Evolutionary conservation across 164 flowering plant species (phyloP), one percentile per base, ranked within the genome.

Genomic region (Chimonanthus praecox): DNA sequence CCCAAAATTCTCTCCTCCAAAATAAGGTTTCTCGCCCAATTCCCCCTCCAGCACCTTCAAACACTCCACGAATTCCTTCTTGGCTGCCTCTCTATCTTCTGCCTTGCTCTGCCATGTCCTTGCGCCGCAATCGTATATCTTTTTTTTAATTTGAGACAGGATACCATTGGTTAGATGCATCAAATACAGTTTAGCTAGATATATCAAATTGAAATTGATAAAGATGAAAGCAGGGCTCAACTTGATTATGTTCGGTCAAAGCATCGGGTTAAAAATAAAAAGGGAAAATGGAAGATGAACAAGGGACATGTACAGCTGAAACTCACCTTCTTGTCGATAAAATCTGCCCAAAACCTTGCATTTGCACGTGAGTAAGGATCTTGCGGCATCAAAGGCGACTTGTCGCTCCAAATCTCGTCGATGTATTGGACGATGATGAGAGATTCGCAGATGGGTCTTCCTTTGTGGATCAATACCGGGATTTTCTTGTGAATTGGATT

Each of bases 331-430:
- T 76, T 72, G 47, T 77, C 76, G 3, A 62, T 18, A 68, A 20
- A 73, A 10, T 77, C 73, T 10, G 73, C 76, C 79, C 79, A 77
- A 69, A 77, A 77, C 76, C 69, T 68, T 15, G 67, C 66, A n/a
- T 69, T 58, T 18, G 79, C 69, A 2, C 69, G 64, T n/a, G 49
- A 44, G 63, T 50, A 68, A 21, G 76, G 76, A 48, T 77, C 76
- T n/a, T 54, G 20, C 48, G 76, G 79, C 74, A 77, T 10, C 69
- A 75, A n/a, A 18, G 77, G 68, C 8, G 54, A 45, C 47, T 20
- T 54, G 8, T 47, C 49, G 16, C 13, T 67, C 78, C 78, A 76
- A 13, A 66, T 54, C 66, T 76, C 74, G 16, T 76, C 78, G 21
- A 71, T 72, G 58, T 76, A 76, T 18, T 76, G 60, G 8, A 76